phyloP scores from a whole-genome alignment of 2,329 filamentous ascomycete species.

The Cytospora paraplurivora region DNA sequence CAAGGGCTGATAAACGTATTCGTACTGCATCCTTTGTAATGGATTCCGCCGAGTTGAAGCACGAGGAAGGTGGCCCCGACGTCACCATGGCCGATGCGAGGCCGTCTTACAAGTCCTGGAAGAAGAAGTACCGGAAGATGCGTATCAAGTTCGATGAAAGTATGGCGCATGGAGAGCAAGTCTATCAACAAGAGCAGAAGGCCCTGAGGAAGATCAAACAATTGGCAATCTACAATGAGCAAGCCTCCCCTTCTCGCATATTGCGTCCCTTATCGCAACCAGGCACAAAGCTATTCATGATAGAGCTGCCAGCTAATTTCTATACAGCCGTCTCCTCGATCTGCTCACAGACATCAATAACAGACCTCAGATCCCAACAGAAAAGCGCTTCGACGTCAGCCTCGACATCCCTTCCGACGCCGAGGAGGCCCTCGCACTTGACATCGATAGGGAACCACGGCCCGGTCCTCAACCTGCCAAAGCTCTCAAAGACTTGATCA shows the following conservation, averaged over 20 bases:
- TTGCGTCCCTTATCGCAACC: not conserved
- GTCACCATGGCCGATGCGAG: slow-evolving; percentile 45
- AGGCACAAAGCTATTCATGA: slow-evolving; percentile 7
- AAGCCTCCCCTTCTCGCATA: slow-evolving; percentile 40
- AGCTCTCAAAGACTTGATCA: slow-evolving; percentile 52
- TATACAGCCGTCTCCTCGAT: slow-evolving; percentile 77
- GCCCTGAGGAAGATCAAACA: slow-evolving; percentile 79
- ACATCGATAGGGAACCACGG: slow-evolving; percentile 75
- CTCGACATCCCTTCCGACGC: slow-evolving; percentile 48
- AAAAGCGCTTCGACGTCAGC: slow-evolving; percentile 73
- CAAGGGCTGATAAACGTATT: not conserved
- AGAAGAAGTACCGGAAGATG: slow-evolving; percentile 97
- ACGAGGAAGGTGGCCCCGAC: slow-evolving; percentile 44
- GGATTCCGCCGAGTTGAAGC: slow-evolving; percentile 41
- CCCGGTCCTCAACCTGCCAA: slow-evolving; percentile 46
- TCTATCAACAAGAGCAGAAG: slow-evolving; percentile 80
- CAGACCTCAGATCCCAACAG: slow-evolving; percentile 72
- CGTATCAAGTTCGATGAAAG: slow-evolving; percentile 74
- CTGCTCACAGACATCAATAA: slow-evolving; percentile 89
- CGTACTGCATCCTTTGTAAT: slow-evolving; percentile 18
- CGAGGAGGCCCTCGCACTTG: slow-evolving; percentile 64
- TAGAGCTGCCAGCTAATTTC: slow-evolving; percentile 30
- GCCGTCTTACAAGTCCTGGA: slow-evolving; percentile 67
- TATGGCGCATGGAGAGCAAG: slow-evolving; percentile 78
- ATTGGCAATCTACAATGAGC: slow-evolving; percentile 92